A percentile compares a stretch with the other conserved stretches of the same genome.
Evolutionary conservation across 23 red algal species (phyloP).

Genomic region (Gracilaria domingensis): DNA sequence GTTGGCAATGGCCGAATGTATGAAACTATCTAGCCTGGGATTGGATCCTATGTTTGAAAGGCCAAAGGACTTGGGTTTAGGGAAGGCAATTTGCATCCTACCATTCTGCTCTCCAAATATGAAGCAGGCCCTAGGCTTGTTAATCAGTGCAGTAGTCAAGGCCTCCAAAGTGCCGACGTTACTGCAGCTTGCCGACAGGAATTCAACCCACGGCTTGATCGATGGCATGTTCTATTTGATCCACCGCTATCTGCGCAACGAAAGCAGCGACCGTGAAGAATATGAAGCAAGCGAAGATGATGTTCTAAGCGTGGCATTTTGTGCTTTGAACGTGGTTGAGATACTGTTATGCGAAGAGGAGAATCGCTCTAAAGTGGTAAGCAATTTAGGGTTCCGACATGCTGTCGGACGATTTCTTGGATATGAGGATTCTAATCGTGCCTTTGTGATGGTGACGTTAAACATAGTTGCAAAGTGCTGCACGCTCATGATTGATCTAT

Average conservation of each 20-base stretch:
- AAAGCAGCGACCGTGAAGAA: constrained; percentile 12
- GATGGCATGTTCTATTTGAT: constrained; percentile 37
- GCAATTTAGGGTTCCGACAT: constrained; percentile 10
- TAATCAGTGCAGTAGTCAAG: constrained; percentile 6
- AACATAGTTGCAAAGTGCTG: constrained; percentile 27
- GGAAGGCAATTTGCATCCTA: not conserved
- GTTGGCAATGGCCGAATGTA: constrained; percentile 10
- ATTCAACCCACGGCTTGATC: constrained; percentile 13
- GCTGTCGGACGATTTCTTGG: constrained; percentile 24
- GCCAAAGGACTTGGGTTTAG: constrained; percentile 18
- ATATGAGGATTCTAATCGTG: not conserved
- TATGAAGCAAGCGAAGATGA: constrained; percentile 1
- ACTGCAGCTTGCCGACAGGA: not conserved
- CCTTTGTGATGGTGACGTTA: constrained; percentile 22
- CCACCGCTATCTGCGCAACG: not conserved
- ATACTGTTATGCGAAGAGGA: not conserved
- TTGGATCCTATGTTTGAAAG: not conserved
- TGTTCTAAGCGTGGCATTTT: constrained; percentile 20
- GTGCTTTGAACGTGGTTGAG: constrained; percentile 8
- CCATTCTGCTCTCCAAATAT: constrained; percentile 27
- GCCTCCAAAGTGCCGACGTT: not conserved
- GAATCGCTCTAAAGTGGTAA: constrained; percentile 9
- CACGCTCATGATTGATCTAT: constrained; percentile 13
- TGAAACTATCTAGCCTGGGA: not conserved
- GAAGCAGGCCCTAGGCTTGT: constrained; percentile 11